Percentiles rank a stretch among this genome's conserved stretches.
These are phyloP conservation scores for Yarrowia deformans DNA, from an alignment of 805 yeast genomes.

Conservation along the genomic window DNA sequence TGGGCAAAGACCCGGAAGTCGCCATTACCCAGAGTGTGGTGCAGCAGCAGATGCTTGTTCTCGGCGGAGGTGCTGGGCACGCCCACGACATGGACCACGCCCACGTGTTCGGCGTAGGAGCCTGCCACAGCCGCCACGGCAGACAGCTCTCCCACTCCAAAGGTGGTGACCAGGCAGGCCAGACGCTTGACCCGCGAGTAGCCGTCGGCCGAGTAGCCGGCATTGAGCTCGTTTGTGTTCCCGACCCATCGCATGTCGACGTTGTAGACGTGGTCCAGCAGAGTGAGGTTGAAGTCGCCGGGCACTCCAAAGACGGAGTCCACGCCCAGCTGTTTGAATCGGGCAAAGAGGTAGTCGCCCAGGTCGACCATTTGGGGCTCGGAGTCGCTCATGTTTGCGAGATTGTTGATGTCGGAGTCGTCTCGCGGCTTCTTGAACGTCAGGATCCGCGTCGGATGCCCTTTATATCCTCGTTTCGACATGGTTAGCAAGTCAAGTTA, in stretches of 20 bases:
- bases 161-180: conserved; percentile 78
- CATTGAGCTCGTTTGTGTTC: conserved; percentile 87
- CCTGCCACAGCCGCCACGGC: conserved; percentile 90
- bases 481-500: conserved; percentile 38
- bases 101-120: conserved; percentile 88
- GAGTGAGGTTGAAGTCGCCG: conserved; percentile 64
- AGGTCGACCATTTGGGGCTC: conserved; percentile 56
- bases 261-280: conserved; percentile 72
- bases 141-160: conserved; percentile 89
- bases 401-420: background rate
- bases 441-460: conserved; percentile 38
- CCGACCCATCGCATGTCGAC: conserved; percentile 82
- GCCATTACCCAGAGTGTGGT: conserved; percentile 86
- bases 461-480: conserved; percentile 40
- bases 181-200: conserved; percentile 82
- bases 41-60: conserved; percentile 73
- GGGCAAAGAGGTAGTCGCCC: conserved; percentile 80
- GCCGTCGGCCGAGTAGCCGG: conserved; percentile 89
- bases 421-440: conserved; percentile 30
- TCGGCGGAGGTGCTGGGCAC: conserved; percentile 80
- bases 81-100: conserved; percentile 84
- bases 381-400: conserved; percentile 20
- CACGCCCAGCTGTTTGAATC: conserved; percentile 74
- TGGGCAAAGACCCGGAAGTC: conserved; percentile 79
- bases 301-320: conserved; percentile 64